Evolutionary conservation across 2,329 filamentous ascomycete genomes (phyloP).

Genomic region (Aspergillus eucalypticola): DNA sequence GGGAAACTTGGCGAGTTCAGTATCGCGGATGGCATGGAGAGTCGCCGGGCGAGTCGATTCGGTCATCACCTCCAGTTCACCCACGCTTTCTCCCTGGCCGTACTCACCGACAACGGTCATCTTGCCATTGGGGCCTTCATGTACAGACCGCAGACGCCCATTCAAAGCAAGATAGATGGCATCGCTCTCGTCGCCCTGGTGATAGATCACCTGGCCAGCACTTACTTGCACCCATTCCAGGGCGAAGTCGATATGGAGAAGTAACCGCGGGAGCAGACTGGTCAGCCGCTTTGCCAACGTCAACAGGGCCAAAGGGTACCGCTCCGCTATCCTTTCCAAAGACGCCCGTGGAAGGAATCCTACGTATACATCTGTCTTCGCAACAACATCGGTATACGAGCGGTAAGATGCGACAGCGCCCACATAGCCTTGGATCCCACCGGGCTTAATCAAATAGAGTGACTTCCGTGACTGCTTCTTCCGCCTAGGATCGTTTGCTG

Average conservation of each 20-base stretch:
- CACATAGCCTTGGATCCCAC: slow-evolving; percentile 89
- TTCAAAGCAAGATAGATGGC: slow-evolving; percentile 98
- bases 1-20: slow-evolving; percentile 93
- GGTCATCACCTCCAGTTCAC: slow-evolving; percentile 94
- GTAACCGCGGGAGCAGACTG: slow-evolving; percentile 80
- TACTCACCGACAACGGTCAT: slow-evolving; percentile 88
- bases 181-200: slow-evolving; percentile 92
- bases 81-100: slow-evolving; percentile 95
- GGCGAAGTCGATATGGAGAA: slow-evolving; percentile 96
- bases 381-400: slow-evolving; percentile 94
- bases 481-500: slow-evolving; percentile 33
- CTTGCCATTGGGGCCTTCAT: slow-evolving; percentile 76
- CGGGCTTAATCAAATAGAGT: slow-evolving; percentile 89
- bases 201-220: slow-evolving; percentile 90
- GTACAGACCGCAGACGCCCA: slow-evolving; percentile 79
- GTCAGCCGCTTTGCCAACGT: slow-evolving; percentile 97
- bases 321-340: slow-evolving; percentile 88
- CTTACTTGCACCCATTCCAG: slow-evolving; percentile 98
- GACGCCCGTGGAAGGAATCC: slow-evolving; percentile 85
- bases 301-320: slow-evolving; percentile 84
- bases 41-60: slow-evolving; percentile 89
- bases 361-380: slow-evolving; percentile 97
- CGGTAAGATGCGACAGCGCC: slow-evolving; percentile 92
- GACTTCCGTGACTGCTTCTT: slow-evolving; percentile 62
- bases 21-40: slow-evolving; percentile 92